Evolutionary conservation across 1,139 yeast genomes (phyloP).

Genomic region (Sugiyamaella xylanicola): DNA sequence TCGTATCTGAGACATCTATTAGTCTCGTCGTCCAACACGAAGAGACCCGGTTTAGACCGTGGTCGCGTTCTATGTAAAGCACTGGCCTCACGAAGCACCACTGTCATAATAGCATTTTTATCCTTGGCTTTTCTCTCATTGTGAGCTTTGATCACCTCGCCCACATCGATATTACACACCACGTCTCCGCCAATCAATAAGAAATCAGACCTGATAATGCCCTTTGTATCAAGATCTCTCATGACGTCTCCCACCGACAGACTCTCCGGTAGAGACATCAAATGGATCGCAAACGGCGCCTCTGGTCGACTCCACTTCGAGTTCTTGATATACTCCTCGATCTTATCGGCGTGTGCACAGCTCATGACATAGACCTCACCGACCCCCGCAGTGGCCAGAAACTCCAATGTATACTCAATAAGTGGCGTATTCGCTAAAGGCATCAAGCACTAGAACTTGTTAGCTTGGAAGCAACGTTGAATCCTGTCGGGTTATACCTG

Average conservation of each 20-base stretch:
- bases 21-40: slow-evolving; percentile 72
- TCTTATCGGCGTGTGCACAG: slow-evolving; percentile 85
- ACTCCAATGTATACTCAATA: slow-evolving; percentile 92
- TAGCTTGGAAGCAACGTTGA: too few relatives aligned
- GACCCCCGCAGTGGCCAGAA: slow-evolving; percentile 87
- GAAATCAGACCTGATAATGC: slow-evolving; percentile 86
- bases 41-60: slow-evolving; percentile 75
- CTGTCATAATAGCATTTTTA: slow-evolving; percentile 88
- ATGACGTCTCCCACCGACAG: slow-evolving; percentile 95
- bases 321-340: slow-evolving; percentile 74
- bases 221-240: slow-evolving; percentile 92
- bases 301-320: slow-evolving; percentile 77
- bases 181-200: slow-evolving; percentile 91
- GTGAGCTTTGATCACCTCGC: slow-evolving; percentile 72
- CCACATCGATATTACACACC: slow-evolving; percentile 83
- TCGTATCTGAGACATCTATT: slow-evolving; percentile 75
- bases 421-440: slow-evolving; percentile 93
- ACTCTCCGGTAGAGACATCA: slow-evolving; percentile 84
- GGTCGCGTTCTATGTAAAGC: slow-evolving; percentile 80
- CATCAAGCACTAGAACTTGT: slow-evolving; percentile 58
- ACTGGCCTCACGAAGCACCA: slow-evolving; percentile 85
- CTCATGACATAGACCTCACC: slow-evolving; percentile 89
- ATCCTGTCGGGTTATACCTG: too few relatives aligned
- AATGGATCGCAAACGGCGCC: slow-evolving; percentile 77
- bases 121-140: slow-evolving; percentile 67